A percentile compares a stretch with the other conserved stretches of the same genome.
Evolutionary conservation across 176 grass and related monocot genomes (phyloP).

Genomic region (Alloteropsis semialata): DNA sequence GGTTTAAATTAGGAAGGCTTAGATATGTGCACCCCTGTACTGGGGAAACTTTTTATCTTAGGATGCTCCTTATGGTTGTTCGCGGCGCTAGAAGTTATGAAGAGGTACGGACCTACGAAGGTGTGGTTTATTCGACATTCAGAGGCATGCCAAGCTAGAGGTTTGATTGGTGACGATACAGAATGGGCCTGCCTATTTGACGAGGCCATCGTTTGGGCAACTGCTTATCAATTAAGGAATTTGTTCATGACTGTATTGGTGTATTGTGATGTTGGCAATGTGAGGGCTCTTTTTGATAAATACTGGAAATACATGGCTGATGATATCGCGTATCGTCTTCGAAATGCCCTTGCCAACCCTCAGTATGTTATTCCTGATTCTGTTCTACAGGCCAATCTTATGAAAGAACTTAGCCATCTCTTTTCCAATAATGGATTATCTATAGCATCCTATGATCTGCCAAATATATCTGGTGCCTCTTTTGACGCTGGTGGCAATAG

Average conservation of each 20-base stretch:
- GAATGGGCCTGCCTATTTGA: background rate
- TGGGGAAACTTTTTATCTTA: background rate
- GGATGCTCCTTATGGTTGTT: background rate
- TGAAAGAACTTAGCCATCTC: background rate
- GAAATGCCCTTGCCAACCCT: rapidly evolving
- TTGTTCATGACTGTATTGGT: too few species aligned
- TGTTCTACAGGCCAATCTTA: rapidly evolving
- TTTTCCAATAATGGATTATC: background rate
- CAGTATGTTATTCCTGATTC: background rate
- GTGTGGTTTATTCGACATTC: background rate
- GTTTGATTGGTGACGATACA: background rate
- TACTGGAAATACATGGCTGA: background rate
- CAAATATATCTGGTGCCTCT: background rate
- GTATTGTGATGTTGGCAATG: too few species aligned
- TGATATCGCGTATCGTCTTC: background rate
- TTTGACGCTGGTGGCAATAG: background rate
- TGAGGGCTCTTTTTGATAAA: background rate
- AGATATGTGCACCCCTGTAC: background rate
- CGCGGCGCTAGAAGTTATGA: background rate
- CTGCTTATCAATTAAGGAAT: too few species aligned
- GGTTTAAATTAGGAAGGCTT: background rate
- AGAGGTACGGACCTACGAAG: background rate
- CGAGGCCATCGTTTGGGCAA: too few species aligned
- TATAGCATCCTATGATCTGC: background rate
- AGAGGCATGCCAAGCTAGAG: background rate